Conservation (phyloP, 192 early-diverging fungal species). For the Rhizophagus sp. region DNA sequence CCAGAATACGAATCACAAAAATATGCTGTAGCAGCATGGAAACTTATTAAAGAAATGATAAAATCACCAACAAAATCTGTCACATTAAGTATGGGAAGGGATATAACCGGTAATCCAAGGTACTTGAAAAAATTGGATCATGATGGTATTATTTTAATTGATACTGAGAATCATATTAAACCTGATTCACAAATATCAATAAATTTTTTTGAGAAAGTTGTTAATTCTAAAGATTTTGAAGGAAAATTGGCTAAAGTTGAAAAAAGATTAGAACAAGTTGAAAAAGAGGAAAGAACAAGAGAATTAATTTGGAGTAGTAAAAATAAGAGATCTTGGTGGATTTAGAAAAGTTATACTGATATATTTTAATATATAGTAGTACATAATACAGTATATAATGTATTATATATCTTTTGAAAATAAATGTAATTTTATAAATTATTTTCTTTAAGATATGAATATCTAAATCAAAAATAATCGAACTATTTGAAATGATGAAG, state of each 20-base stretch:
- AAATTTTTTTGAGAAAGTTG: slow-evolving; percentile 10
- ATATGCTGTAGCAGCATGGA: slow-evolving; percentile 27
- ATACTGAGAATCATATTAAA: slow-evolving; percentile 13
- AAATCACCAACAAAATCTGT: slow-evolving; percentile 24
- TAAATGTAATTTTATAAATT: too few relatives aligned
- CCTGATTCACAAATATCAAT: slow-evolving; percentile 21
- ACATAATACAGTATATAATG: too few relatives aligned
- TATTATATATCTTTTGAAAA: too few relatives aligned
- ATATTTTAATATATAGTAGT: too few relatives aligned
- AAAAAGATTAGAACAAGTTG: slow-evolving; percentile 21
- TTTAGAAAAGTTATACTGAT: too few relatives aligned
- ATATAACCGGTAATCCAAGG: slow-evolving; percentile 24
- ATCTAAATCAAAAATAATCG: too few relatives aligned
- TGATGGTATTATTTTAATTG: slow-evolving; percentile 22
- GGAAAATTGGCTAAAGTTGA: slow-evolving; percentile 15
- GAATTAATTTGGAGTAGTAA: slow-evolving; percentile 30
- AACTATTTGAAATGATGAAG: too few relatives aligned
- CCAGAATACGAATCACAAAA: slow-evolving; percentile 16
- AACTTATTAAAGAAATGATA: slow-evolving; percentile 22
- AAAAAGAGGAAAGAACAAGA: slow-evolving; percentile 22
- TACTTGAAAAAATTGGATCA: slow-evolving; percentile 8
- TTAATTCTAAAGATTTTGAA: slow-evolving; percentile 20
- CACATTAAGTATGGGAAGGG: neutral
- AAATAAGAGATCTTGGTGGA: slow-evolving; percentile 6
- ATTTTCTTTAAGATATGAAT: too few relatives aligned